These are phyloP conservation scores for Carnegiea gigantea DNA, from an alignment of 179 eudicot species.

Conservation along the genomic window DNA sequence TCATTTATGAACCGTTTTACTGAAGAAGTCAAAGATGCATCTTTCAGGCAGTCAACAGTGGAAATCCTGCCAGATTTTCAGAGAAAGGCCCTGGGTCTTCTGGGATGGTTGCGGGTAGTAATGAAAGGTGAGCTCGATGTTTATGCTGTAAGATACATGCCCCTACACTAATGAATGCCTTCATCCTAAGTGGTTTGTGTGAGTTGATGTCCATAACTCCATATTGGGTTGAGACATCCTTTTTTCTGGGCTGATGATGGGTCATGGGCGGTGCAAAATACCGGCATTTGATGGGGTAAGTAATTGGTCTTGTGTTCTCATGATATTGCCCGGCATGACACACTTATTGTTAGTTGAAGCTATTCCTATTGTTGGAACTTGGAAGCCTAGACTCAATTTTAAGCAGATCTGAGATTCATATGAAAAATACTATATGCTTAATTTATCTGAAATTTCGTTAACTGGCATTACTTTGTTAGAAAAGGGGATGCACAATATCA, in stretches of 20 bases:
- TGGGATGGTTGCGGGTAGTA: slow-evolving; percentile 19
- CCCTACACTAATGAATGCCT: neutral
- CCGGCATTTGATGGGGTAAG: neutral
- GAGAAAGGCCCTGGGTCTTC: slow-evolving; percentile 38
- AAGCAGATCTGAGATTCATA: neutral
- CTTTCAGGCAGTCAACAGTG: slow-evolving; percentile 42
- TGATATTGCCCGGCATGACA: neutral
- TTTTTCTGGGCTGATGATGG: neutral
- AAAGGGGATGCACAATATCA: neutral
- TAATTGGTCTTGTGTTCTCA: neutral
- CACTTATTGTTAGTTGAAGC: neutral
- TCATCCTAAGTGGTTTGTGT: neutral
- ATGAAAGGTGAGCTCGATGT: slow-evolving; percentile 31
- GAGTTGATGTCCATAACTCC: neutral
- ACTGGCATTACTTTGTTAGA: neutral
- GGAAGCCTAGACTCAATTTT: neutral
- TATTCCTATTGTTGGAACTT: neutral
- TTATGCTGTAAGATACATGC: slow-evolving; percentile 5
- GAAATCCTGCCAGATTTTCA: slow-evolving; percentile 36
- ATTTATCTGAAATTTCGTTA: neutral
- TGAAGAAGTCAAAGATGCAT: slow-evolving; percentile 5
- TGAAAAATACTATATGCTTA: neutral
- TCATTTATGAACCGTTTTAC: neutral
- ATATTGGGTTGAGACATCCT: neutral
- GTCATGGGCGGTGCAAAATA: neutral